Evolutionary conservation across 371 early-diverging fungal species (phyloP).

Genomic region (Phascolomyces articulosus): DNA sequence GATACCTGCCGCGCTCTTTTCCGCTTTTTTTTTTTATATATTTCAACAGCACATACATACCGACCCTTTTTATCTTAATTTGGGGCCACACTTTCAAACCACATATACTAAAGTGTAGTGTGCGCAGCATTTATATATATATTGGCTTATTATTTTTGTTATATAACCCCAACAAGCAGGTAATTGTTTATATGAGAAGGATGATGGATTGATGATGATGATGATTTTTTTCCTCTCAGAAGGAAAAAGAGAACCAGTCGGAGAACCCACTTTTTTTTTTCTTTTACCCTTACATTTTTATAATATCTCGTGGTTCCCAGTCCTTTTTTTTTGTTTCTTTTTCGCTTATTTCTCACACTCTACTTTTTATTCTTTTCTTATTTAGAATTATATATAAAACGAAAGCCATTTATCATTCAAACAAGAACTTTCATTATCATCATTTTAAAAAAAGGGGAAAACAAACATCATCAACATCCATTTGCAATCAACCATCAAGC

Average conservation of each 20-base stretch:
- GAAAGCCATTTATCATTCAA: background rate
- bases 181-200: no score
- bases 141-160: no score
- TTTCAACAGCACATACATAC: slow-evolving; percentile 8
- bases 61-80: background rate
- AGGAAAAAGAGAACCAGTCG: background rate
- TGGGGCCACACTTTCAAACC: background rate
- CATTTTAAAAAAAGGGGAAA: background rate
- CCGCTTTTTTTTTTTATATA: no score
- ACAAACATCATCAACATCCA: background rate
- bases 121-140: slow-evolving; percentile 2
- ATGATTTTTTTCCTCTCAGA: background rate
- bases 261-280: background rate
- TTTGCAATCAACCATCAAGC: no score
- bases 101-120: background rate
- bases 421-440: background rate
- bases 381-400: background rate
- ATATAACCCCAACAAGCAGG: no score
- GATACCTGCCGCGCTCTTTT: slow-evolving; percentile 6
- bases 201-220: no score
- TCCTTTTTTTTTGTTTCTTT: background rate
- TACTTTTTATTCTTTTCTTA: background rate
- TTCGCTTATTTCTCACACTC: background rate
- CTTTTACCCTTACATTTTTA: background rate
- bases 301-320: background rate